Base-by-base conservation (phyloP, 2,329 filamentous ascomycete species). In the Aspergillus sp. region DNA sequence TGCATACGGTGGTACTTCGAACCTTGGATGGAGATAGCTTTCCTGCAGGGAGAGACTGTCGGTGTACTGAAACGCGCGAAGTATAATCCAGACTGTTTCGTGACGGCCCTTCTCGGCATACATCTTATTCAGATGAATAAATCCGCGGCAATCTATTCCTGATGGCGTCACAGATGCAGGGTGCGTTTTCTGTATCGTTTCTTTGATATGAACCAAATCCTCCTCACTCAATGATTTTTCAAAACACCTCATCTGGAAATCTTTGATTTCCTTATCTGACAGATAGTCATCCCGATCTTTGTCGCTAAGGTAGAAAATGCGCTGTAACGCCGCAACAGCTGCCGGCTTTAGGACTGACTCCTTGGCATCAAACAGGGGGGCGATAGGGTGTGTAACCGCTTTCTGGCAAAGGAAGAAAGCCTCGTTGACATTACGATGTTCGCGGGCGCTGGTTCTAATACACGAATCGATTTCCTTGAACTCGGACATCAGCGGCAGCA, bases 381-480 rank as follows among this genome's bases (percentile, higher is more conserved):
- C 93, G 64, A 99, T 96, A 0, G 95, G 95, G 73, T 98, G 93
- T 2, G 93, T 97, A 66, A 99, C 93, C 17, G 95, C 95, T 72
- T 98, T 98, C 75, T 99, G 95, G 74, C 95, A 99, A 14, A 99
- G 86, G 70, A 96, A 98, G 78, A 99, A 98, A 59, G 93, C 91
- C 74, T 93, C 93, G 73, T 96, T 96, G 72, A 97, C 90, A 74
- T 97, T 97, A 67, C 89, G 87, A 70, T 96, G 91, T 68, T 96
- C 91, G 66, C 91, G 86, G 19, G 93, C 92, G 75, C 93, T 98
- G 8, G 93, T 92, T 56, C 95, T 86, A 71, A 99, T 98, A 76
- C 95, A 99, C 0, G 93, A 96, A 73, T 99, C 95, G 63, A 99
- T 97, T 75, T 98, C 95, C 71, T 96, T 93, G 77, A 98, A 99